These are phyloP conservation scores for Crepidotus variabilis DNA, from an alignment of 768 basidiomycete genomes.

Conservation along the genomic window DNA sequence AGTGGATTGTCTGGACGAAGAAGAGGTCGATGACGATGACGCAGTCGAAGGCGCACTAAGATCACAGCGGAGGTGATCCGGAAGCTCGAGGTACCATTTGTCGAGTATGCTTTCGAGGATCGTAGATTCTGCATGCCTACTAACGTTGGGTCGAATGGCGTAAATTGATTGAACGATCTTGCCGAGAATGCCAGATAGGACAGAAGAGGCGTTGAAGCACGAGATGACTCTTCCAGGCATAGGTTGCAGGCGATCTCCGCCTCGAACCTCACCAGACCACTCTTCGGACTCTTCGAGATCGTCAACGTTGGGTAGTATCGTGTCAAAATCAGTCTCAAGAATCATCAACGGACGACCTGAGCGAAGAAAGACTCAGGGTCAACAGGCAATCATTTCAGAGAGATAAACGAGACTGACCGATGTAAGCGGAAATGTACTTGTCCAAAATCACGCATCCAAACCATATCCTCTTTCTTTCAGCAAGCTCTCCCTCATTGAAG, in stretches of 20 bases:
- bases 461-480: conserved; percentile 74
- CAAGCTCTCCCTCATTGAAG: conserved; percentile 59
- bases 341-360: conserved; percentile 67
- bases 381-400: neutral
- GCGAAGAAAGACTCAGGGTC: neutral
- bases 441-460: conserved; percentile 77
- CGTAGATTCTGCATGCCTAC: conserved; percentile 55
- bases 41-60: conserved; percentile 23
- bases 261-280: conserved; percentile 34
- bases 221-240: conserved; percentile 54
- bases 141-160: conserved; percentile 51
- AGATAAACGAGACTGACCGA: conserved; percentile 40
- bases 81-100: conserved; percentile 73
- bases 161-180: conserved; percentile 71
- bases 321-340: conserved; percentile 74
- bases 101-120: conserved; percentile 60
- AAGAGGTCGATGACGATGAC: conserved; percentile 12
- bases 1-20: conserved; percentile 27
- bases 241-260: conserved; percentile 23
- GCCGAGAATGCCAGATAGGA: conserved; percentile 62
- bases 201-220: conserved; percentile 59
- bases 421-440: conserved; percentile 76
- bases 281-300: conserved; percentile 67
- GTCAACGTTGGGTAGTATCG: conserved; percentile 54
- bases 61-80: conserved; percentile 65